These are phyloP conservation scores for Salvia sclarea DNA, from an alignment of 305 asterid species.

Conservation along the genomic window DNA sequence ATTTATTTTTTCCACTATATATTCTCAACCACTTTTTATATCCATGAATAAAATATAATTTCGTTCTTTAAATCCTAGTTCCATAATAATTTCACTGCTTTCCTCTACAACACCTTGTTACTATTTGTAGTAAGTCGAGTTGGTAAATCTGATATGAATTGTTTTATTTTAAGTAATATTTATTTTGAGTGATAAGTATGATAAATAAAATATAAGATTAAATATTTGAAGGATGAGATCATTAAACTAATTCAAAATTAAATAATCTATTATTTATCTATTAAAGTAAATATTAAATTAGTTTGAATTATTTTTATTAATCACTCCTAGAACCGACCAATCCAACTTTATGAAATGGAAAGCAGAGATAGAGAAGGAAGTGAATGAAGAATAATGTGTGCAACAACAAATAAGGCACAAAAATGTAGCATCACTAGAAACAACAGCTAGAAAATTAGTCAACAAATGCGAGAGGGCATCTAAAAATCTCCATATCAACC, in stretches of 20 bases:
- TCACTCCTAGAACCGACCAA: too few species aligned
- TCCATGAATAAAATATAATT: too few species aligned
- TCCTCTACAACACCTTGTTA: not conserved
- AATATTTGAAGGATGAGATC: too few species aligned
- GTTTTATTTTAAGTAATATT: not conserved
- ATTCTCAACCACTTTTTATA: too few species aligned
- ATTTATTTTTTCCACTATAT: too few species aligned
- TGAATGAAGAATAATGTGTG: not conserved
- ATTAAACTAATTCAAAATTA: too few species aligned
- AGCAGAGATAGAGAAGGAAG: not conserved
- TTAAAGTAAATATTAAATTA: too few species aligned
- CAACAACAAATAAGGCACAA: not conserved
- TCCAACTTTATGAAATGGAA: not conserved
- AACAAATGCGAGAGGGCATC: not conserved
- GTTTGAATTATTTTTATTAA: too few species aligned
- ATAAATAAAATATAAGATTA: too few species aligned
- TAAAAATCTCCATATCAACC: not conserved
- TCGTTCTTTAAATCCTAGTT: too few species aligned
- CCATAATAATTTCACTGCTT: not conserved
- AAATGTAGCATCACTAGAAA: conserved; percentile 11
- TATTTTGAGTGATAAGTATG: too few species aligned
- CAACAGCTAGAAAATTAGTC: conserved; percentile 7
- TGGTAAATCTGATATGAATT: not conserved
- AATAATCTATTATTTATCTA: too few species aligned
- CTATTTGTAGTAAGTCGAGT: not conserved